Conservation (phyloP, 2,329 filamentous ascomycete genomes). For the Colletotrichum sp. region DNA sequence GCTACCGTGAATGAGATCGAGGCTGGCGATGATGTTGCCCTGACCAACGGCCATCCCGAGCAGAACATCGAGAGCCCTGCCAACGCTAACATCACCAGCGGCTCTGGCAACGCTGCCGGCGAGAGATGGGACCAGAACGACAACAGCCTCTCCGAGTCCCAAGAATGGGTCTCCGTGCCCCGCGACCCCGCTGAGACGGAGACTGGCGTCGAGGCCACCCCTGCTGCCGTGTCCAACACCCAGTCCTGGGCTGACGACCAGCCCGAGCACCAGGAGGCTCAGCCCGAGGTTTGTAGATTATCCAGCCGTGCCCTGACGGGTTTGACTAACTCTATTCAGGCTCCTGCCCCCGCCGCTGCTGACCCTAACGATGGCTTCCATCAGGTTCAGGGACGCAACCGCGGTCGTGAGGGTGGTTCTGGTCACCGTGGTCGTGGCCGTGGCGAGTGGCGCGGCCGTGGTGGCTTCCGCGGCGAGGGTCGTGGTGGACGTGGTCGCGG, state of each 20-base stretch:
- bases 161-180: slow-evolving; percentile 71
- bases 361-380: slow-evolving; percentile 72
- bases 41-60: slow-evolving; percentile 47
- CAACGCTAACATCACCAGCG: slow-evolving; percentile 57
- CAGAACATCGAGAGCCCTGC: slow-evolving; percentile 47
- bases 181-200: slow-evolving; percentile 79
- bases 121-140: slow-evolving; percentile 69
- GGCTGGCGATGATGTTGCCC: slow-evolving; percentile 42
- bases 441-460: slow-evolving; percentile 56
- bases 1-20: slow-evolving; percentile 73
- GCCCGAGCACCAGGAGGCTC: slow-evolving; percentile 68
- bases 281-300: slow-evolving; percentile 42
- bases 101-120: slow-evolving; percentile 64
- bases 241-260: slow-evolving; percentile 87
- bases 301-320: neutral
- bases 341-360: slow-evolving; percentile 32
- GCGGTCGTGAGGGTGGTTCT: slow-evolving; percentile 54
- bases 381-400: slow-evolving; percentile 68
- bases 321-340: neutral
- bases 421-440: slow-evolving; percentile 45
- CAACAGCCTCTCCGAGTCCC: slow-evolving; percentile 47
- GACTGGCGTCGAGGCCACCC: slow-evolving; percentile 64
- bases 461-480: slow-evolving; percentile 52
- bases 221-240: slow-evolving; percentile 57
- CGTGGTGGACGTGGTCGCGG: slow-evolving; percentile 48